Evolutionary conservation across 495 filamentous ascomycete genomes (phyloP), one percentile per base, ranked within the genome.

Genomic region (Penicillium coprophilum): DNA sequence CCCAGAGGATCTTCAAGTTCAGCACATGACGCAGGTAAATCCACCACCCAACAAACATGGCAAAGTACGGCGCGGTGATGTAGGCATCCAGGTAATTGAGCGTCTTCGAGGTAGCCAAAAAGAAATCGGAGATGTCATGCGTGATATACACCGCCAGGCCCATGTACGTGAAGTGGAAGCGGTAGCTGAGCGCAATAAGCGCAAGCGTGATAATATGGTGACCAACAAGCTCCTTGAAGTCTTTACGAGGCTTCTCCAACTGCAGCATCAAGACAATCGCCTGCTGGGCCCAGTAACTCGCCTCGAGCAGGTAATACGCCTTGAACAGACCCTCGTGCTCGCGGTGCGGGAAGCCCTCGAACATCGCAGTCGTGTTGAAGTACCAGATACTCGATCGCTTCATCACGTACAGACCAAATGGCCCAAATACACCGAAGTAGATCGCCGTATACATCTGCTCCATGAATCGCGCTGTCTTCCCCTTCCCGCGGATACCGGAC

Each of bases 151-250:
- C 93, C 28, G 91, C 92, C 38, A 98, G 67, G n/a, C 94, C 94
- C 77, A 98, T 95, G 71, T 95, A 92, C 9, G 94, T 94, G 72
- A 98, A 98, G 72, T 98, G 95, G 79, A 96, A 98, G 30, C 92
- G 87, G 71, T 98, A 98, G 77, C 90, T 95, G 67, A 92, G 71
- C 30, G 75, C 85, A 58, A 98, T 97, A 53, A 98, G 79, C n/a
- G 87, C 78, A 53, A 98, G 69, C 11, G 91, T 95, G 63, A 97
- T 90, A 59, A 97, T 88, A 67, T 98, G 94, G 69, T 98, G 94
- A 44, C 85, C 85, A 28, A 97, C 91, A 48, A 98, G 81, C 78
- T 97, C 94, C 74, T 88, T 92, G 71, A 92, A 97, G 68, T 98
- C 94, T 77, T 97, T 97, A 12, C 94, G 80, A 23, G 90, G 93